phyloP scores from a whole-genome alignment of 495 filamentous ascomycete species.

The Neurospora sp. region DNA sequence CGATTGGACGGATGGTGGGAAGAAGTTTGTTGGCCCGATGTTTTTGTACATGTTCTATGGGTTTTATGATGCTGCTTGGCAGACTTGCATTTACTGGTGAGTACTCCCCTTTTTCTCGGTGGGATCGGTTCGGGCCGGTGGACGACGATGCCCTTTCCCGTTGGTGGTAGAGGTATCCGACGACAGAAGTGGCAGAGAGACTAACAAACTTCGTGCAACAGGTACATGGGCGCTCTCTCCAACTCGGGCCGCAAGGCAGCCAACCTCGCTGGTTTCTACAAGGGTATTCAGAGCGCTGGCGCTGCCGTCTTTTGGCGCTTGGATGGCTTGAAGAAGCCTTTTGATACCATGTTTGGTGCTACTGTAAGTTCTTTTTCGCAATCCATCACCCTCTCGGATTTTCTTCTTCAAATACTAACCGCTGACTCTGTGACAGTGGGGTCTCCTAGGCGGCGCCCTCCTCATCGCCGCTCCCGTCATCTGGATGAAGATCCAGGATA shows the following conservation, averaged over 20 bases:
- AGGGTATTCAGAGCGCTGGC: constrained; percentile 90
- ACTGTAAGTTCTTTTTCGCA: constrained; percentile 23
- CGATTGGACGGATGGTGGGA: constrained; percentile 54
- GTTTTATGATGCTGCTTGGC: constrained; percentile 80
- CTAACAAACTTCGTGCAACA: no score
- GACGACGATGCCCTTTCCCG: background rate
- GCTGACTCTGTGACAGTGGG: constrained; percentile 44
- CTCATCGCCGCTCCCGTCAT: constrained; percentile 71
- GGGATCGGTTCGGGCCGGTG: accelerated
- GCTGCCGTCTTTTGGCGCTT: constrained; percentile 77
- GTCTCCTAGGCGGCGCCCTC: constrained; percentile 58
- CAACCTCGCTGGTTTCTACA: constrained; percentile 93
- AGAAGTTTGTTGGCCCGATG: constrained; percentile 64
- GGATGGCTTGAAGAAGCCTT: constrained; percentile 55
- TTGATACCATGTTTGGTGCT: constrained; percentile 49
- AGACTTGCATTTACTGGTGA: constrained; percentile 81
- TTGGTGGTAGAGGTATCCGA: no score
- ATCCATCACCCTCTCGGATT: background rate
- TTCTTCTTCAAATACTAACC: background rate
- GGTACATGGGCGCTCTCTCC: constrained; percentile 85
- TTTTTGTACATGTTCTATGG: constrained; percentile 93
- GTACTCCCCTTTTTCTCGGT: constrained; percentile 12
- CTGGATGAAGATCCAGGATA: constrained; percentile 67
- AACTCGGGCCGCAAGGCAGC: constrained; percentile 88
- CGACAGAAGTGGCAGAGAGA: no score